Evolutionary conservation across 495 filamentous ascomycete genomes (phyloP), one percentile per base, ranked within the genome.

Genomic region (Rostrohypoxylon terebratum): DNA sequence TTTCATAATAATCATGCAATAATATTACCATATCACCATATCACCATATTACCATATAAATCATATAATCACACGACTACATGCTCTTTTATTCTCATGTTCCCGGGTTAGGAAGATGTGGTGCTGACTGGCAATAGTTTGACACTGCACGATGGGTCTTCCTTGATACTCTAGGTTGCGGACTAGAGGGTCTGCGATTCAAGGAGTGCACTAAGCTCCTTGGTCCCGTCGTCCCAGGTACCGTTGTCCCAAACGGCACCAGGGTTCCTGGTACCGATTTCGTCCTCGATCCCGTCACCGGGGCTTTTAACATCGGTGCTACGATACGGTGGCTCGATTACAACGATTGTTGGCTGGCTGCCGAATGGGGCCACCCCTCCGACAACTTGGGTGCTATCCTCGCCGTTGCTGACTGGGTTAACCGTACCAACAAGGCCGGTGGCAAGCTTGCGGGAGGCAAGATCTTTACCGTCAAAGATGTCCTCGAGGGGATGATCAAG

Each of bases 291-390:
- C 96, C 96, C 23, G 91, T 99, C 72, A 92, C 94, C 69, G 96
- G 92, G 45, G 96, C 96, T 62, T 99, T 99, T 88, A 98, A 99
- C 87, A 98, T 99, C 66, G 96, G 96, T 66, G 90, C 96, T 70
- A 96, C 96, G 90, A 97, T 99, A 82, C 88, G 96, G 73, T 99
- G 96, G 96, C 89, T 99, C 61, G 96, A 99, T 82, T 99, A 98
- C 89, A 99, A 99, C 79, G 96, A 99, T 87, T 98, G 96, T 88
- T 99, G 96, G 96, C 85, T 99, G 63, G 96, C 96, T 14, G 96
- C 96, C 62, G 96, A 99, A 84, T 99, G 96, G 96, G 96, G 96
- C 50, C 96, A 99, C 77, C 96, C 95, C 50, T 97, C 93, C 2
- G 95, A 98, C 85, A 98, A 98, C 85, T 83, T 98, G 62, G 95